Percentiles rank a stretch among this genome's conserved stretches.
Conservation (phyloP, 2,329 filamentous ascomycete species). For the Dactylellina leptospora region DNA sequence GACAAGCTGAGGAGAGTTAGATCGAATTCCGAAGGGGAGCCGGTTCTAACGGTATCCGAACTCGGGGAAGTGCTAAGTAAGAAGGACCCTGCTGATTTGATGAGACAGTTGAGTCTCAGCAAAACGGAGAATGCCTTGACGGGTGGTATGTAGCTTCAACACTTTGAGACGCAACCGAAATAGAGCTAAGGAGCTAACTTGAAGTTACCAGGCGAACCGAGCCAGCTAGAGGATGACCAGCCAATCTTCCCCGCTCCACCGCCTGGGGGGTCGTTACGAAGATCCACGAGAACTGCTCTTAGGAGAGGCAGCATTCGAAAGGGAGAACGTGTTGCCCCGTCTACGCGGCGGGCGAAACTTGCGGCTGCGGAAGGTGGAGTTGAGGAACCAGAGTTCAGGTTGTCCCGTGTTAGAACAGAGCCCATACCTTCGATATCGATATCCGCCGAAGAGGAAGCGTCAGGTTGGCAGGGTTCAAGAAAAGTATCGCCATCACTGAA, state of each 20-base stretch:
- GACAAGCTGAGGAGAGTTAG: conserved; percentile 79
- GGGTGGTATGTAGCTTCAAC: conserved; percentile 52
- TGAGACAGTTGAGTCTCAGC: conserved; percentile 73
- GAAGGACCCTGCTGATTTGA: conserved; percentile 73
- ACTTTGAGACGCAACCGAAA: not conserved
- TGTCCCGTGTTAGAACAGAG: conserved; percentile 75
- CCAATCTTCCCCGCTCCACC: conserved; percentile 82
- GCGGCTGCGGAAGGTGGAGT: conserved; percentile 54
- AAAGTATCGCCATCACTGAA: conserved; percentile 13
- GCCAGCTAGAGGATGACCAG: conserved; percentile 71
- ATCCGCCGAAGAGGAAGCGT: conserved; percentile 33
- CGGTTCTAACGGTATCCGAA: conserved; percentile 71
- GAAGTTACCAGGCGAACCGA: conserved; percentile 59
- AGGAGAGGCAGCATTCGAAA: conserved; percentile 84
- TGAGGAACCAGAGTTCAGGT: conserved; percentile 63
- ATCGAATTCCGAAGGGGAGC: conserved; percentile 68
- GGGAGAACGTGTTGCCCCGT: conserved; percentile 76
- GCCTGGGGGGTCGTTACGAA: conserved; percentile 79
- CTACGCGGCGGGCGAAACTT: conserved; percentile 64
- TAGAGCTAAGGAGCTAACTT: conserved; percentile 14
- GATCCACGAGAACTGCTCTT: conserved; percentile 92
- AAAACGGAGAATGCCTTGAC: conserved; percentile 60
- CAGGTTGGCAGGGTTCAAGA: conserved; percentile 14
- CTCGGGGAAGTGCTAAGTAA: conserved; percentile 78
- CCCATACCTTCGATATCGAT: conserved; percentile 63